Evolutionary conservation across 108 stramenopile species (phyloP).

Genomic region (Ochromonas danica): DNA sequence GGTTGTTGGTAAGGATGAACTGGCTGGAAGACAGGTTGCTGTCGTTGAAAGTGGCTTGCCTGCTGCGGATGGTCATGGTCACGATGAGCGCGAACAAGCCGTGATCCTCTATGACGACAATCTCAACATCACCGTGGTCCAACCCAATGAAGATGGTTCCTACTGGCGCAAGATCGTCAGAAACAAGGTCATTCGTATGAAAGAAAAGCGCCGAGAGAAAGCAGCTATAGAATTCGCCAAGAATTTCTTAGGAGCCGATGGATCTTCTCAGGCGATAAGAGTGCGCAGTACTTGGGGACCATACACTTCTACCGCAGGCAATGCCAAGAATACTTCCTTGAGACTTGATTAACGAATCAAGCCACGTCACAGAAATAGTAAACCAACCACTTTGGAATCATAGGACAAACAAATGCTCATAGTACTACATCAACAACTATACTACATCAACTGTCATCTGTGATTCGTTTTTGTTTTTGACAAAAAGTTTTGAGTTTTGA

Average conservation of each 20-base stretch:
- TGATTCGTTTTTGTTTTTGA: too few relatives aligned
- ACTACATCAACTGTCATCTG: too few relatives aligned
- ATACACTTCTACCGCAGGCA: background rate
- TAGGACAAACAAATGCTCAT: too few relatives aligned
- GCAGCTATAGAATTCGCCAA: slow-evolving; percentile 68
- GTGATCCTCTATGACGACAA: slow-evolving; percentile 38
- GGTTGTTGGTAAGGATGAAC: slow-evolving; percentile 69
- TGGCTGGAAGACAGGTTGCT: slow-evolving; percentile 67
- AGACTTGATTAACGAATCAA: too few relatives aligned
- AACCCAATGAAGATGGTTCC: slow-evolving; percentile 85
- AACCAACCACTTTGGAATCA: too few relatives aligned
- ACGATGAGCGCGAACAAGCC: slow-evolving; percentile 45
- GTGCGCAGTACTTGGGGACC: background rate
- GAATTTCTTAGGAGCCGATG: slow-evolving; percentile 29
- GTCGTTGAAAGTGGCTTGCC: slow-evolving; percentile 67
- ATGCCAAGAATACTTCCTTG: background rate
- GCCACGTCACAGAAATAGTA: too few relatives aligned
- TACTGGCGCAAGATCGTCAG: slow-evolving; percentile 89
- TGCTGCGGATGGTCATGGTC: slow-evolving; percentile 47
- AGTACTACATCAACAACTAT: too few relatives aligned
- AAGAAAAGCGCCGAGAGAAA: slow-evolving; percentile 74
- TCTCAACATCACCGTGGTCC: background rate
- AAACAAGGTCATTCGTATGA: slow-evolving; percentile 80
- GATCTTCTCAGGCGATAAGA: background rate
- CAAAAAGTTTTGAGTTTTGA: too few relatives aligned